A percentile compares a stretch with the other conserved stretches of the same genome.
These are phyloP conservation scores for Penicillium pulvis DNA, from an alignment of 495 filamentous ascomycete genomes.

Conservation along the genomic window DNA sequence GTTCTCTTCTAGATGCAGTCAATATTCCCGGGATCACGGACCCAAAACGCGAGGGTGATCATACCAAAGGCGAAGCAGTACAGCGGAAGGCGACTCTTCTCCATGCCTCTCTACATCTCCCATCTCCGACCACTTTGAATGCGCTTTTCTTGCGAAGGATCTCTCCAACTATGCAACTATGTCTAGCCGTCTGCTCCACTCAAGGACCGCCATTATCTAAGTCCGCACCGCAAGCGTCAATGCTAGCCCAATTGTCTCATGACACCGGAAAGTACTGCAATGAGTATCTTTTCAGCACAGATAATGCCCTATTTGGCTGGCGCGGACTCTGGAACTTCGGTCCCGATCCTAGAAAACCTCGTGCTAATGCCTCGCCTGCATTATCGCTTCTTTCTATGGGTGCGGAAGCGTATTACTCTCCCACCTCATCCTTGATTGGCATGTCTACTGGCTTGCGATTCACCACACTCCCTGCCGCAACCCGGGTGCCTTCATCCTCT, in stretches of 20 bases:
- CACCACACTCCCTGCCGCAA: conserved; percentile 84
- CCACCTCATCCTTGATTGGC: conserved; percentile 87
- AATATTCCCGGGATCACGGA: conserved; percentile 23
- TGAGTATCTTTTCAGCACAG: conserved; percentile 90
- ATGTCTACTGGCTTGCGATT: conserved; percentile 82
- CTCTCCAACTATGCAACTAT: conserved; percentile 75
- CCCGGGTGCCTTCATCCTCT: conserved; percentile 48
- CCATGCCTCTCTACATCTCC: conserved; percentile 82
- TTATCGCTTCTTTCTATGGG: conserved; percentile 69
- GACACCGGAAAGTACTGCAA: conserved; percentile 86
- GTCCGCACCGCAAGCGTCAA: conserved; percentile 46
- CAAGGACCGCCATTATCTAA: conserved; percentile 49
- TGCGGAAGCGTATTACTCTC: conserved; percentile 93
- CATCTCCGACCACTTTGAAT: conserved; percentile 81
- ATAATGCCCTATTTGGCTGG: conserved; percentile 84
- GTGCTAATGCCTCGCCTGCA: conserved; percentile 21
- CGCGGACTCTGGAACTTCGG: conserved; percentile 95
- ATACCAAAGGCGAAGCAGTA: conserved; percentile 18
- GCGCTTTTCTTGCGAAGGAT: conserved; percentile 83
- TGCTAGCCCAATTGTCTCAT: conserved; percentile 80
- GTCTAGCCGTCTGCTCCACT: conserved; percentile 80
- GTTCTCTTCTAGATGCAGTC: conserved; percentile 34
- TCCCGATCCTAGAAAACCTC: conserved; percentile 63
- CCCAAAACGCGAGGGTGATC: conserved; percentile 8
- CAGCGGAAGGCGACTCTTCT: conserved; percentile 65